Percentiles rank a stretch among this genome's conserved stretches.
These are phyloP conservation scores for Aureobasidium uvarum DNA, from an alignment of 2,329 filamentous ascomycete genomes.

Conservation along the genomic window DNA sequence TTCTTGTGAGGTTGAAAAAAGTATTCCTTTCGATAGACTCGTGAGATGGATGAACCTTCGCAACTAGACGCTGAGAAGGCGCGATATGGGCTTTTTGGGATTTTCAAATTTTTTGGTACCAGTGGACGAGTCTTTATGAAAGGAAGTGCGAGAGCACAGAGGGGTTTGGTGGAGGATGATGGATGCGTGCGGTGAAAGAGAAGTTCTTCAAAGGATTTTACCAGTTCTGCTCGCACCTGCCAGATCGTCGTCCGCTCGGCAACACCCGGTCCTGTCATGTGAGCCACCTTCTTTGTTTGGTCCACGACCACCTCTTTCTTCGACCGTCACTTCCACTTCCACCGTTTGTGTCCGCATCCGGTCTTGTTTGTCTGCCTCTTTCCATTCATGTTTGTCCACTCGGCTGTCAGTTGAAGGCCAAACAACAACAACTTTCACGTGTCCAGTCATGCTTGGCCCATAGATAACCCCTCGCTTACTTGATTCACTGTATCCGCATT, in stretches of 20 bases:
- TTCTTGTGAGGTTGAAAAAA: conserved; percentile 6
- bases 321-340: not conserved
- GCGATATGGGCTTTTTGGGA: conserved; percentile 36
- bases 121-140: conserved; percentile 36
- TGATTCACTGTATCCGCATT: not conserved
- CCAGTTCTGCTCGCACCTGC: not conserved
- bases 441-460: not conserved
- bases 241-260: not conserved
- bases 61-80: conserved; percentile 31
- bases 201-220: conserved; percentile 13
- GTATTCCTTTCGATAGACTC: conserved; percentile 25
- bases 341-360: not conserved
- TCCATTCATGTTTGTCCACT: not conserved
- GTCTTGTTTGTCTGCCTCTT: conserved; percentile 4
- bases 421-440: not conserved
- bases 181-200: conserved; percentile 26
- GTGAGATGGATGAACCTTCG: conserved; percentile 25
- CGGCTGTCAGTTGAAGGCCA: not conserved
- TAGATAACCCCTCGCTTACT: conserved; percentile 1
- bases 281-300: conserved; percentile 20
- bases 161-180: conserved; percentile 31
- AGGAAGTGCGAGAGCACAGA: conserved; percentile 30
- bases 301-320: conserved; percentile 6
- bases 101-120: conserved; percentile 43
- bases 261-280: conserved; percentile 23